Base-by-base conservation (phyloP, 148 eudicot species). In the Arbutus unedo region DNA sequence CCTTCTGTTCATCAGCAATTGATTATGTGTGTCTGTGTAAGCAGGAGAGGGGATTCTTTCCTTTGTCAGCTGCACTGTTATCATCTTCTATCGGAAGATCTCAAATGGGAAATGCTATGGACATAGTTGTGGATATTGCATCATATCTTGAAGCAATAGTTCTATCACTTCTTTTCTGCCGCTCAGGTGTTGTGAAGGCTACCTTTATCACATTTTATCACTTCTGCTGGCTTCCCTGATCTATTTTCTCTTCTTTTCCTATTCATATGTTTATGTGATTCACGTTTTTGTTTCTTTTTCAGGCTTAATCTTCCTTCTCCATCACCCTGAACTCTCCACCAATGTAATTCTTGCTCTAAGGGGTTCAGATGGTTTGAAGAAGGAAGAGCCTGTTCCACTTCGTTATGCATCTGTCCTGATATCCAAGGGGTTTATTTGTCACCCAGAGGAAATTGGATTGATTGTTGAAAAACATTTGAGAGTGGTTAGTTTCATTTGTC, bases 11-110 rank as follows among this genome's bases (percentile, higher is more conserved):
- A 3, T 77, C 48, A 3, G 13, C 6, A 53, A 66, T 60, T 78
- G 54, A 51, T 79, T 55, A n/a, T 50, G 21, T 75, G 14, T 82
- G 53, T 56, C 49, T 68, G 57, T 50, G 10, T 81, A 60, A 83
- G 74, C 89, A 97, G 99, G 99, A 94, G 77, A 92, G 96, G 79
- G 99, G 99, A 19, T 94, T 97, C 86, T 94, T 97, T 86, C 96
- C 99, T 71, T 88, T 97, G 86, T 93, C 96, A 45, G 89, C 94
- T 83, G 99, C 99, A 43, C 82, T 97, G 70, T 87, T 97, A 75
- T 89, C 98, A 81, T 94, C 95, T 21, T 84, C 97, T 53, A 77
- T 82, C 79, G 87, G 91, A 80, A 91, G 93, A 45, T 87, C 89
- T 81, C 91, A 85, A 88, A 84, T 81, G 75, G 95, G 97, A 38